Percentiles rank a stretch among this genome's conserved stretches.
phyloP scores from a whole-genome alignment of 495 filamentous ascomycete species.

The Penicillium canariense region DNA sequence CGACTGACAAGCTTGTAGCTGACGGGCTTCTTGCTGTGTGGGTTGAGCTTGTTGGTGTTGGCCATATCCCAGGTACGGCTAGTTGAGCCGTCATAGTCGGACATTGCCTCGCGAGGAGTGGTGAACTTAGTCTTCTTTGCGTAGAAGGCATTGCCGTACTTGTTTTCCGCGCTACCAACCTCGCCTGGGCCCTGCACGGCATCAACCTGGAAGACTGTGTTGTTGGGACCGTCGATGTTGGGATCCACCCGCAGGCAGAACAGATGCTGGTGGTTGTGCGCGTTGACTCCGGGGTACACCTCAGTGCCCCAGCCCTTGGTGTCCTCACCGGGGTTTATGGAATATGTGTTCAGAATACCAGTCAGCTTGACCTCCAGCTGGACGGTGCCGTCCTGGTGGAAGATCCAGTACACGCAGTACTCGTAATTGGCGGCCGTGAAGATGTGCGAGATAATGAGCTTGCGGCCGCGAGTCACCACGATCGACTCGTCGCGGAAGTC shows the following conservation, averaged over 20 bases:
- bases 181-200: constrained; percentile 48
- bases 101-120: constrained; percentile 67
- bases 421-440: constrained; percentile 65
- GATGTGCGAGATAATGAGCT: constrained; percentile 67
- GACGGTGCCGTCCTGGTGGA: constrained; percentile 51
- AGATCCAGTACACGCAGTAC: constrained; percentile 56
- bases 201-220: constrained; percentile 22
- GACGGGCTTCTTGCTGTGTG: constrained; percentile 81
- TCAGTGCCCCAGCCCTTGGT: constrained; percentile 89
- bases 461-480: constrained; percentile 64
- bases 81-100: constrained; percentile 78
- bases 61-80: constrained; percentile 89
- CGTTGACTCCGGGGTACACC: constrained; percentile 83
- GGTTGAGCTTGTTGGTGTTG: constrained; percentile 80
- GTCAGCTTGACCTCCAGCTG: constrained; percentile 49
- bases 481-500: constrained; percentile 72
- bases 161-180: constrained; percentile 79
- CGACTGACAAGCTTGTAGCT: constrained; percentile 89
- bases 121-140: constrained; percentile 81
- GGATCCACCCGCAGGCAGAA: constrained; percentile 91
- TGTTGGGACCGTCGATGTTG: constrained; percentile 82
- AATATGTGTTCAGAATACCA: constrained; percentile 61
- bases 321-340: constrained; percentile 80
- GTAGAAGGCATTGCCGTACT: constrained; percentile 92
- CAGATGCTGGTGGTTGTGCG: constrained; percentile 87